A percentile compares a stretch with the other conserved stretches of the same genome.
Conservation (phyloP, 257 asterid species). For the Gentiana macrophylla region DNA sequence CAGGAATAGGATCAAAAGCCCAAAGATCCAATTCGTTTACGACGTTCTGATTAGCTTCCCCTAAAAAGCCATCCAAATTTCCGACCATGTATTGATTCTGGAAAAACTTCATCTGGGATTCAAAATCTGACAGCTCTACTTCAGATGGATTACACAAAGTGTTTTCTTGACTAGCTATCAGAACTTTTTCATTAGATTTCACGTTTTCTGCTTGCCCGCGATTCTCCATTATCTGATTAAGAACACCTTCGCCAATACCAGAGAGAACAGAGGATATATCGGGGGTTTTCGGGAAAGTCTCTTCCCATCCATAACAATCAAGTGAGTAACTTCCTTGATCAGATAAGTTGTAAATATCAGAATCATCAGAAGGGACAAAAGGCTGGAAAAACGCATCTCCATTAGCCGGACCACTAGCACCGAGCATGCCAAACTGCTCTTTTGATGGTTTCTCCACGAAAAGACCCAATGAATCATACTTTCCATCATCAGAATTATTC, state of each 20-base stretch:
- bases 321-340: constrained; percentile 81
- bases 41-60: constrained; percentile 41
- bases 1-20: constrained; percentile 46
- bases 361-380: constrained; percentile 26
- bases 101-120: constrained; percentile 60
- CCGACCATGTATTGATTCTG: constrained; percentile 53
- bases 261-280: constrained; percentile 71
- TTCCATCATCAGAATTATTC: constrained; percentile 10
- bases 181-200: constrained; percentile 21
- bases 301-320: constrained; percentile 75
- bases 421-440: constrained; percentile 25
- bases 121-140: constrained; percentile 33
- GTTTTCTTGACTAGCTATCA: constrained; percentile 13
- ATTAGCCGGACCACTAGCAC: constrained; percentile 17
- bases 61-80: constrained; percentile 71
- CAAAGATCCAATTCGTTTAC: constrained; percentile 62
- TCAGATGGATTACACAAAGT: constrained; percentile 25
- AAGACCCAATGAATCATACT: constrained; percentile 26
- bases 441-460: constrained; percentile 61
- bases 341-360: constrained; percentile 48
- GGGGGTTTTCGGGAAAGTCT: constrained; percentile 47
- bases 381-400: constrained; percentile 38
- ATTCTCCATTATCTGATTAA: constrained; percentile 31
- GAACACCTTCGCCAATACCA: constrained; percentile 39
- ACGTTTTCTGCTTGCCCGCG: constrained; percentile 44